Evolutionary conservation across 75 land plant genomes (phyloP), one percentile per base, ranked within the genome.

Genomic region (Pinus albicaulis): DNA sequence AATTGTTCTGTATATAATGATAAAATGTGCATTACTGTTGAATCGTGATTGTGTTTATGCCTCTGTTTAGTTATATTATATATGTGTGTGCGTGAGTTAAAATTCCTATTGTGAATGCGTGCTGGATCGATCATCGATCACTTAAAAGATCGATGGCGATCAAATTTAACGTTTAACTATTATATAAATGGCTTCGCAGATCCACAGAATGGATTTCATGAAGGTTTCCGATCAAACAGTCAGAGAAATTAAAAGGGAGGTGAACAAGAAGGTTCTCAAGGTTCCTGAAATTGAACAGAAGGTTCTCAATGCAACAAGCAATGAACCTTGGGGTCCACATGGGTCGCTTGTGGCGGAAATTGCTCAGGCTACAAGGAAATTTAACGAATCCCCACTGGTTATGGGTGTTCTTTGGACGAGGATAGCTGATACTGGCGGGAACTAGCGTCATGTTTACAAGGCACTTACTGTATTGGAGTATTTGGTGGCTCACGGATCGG

Each of bases 321-420:
- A 91, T 89, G 96, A 93, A 77, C 89, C 96, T 17, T 93, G 94
- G 94, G 96, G 94, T 62, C 96, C 96, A 62, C 96, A 93, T 88
- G 96, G 96, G 77, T 76, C 94, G 20, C 81, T 76, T 74, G 80
- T 93, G 82, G 81, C 87, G 23, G 96, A 93, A 76, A 89, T 93
- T 82, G 92, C 94, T 55, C 78, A 84, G 65, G 96, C 92, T 25
- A 81, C 96, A 4, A 82, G 78, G 81, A 91, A 92, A 77, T 87
- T 83, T 73, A 83, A 87, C 66, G 97, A 94, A 48, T 81, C 83
- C 74, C 95, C 92, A 76, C 79, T 94, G 92, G 81, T 94, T 66
- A 94, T 94, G 94, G 72, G 64, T 75, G 82, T 86, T 17, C 60
- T 92, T 16, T 90, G 97, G 97, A 88, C 85, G 74, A 85, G 94